Evolutionary conservation across 2,329 filamentous ascomycete genomes (phyloP).

Genomic region (Parascedosporium putredinis): DNA sequence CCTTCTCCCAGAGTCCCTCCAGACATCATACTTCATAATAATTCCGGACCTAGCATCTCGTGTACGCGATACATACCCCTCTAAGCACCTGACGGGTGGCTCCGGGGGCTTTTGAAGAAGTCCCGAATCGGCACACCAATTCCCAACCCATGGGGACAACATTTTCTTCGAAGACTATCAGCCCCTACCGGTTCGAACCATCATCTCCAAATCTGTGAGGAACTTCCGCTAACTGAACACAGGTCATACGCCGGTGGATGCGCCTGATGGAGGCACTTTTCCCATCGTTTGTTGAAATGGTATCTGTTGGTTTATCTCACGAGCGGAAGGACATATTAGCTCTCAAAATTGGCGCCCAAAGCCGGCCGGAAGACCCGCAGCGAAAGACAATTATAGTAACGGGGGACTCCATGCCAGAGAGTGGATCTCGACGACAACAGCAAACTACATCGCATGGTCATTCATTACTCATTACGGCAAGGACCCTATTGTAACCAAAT

Average conservation of each 20-base stretch:
- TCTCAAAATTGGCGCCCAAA: slow-evolving; percentile 59
- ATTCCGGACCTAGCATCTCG: slow-evolving; percentile 72
- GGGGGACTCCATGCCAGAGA: slow-evolving; percentile 89
- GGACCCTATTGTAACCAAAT: slow-evolving; percentile 56
- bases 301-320: slow-evolving; percentile 72
- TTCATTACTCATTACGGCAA: slow-evolving; percentile 77
- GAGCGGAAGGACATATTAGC: slow-evolving; percentile 81
- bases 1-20: slow-evolving; percentile 65
- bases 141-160: slow-evolving; percentile 38
- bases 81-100: slow-evolving; percentile 12
- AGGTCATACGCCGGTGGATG: slow-evolving; percentile 77
- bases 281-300: slow-evolving; percentile 62
- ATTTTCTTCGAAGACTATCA: slow-evolving; percentile 93
- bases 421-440: slow-evolving; percentile 90
- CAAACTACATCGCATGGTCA: slow-evolving; percentile 83
- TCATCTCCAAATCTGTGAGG: not conserved
- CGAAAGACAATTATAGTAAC: slow-evolving; percentile 70
- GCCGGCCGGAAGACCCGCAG: slow-evolving; percentile 29
- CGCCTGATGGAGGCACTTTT: slow-evolving; percentile 83
- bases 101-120: not conserved
- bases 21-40: slow-evolving; percentile 59
- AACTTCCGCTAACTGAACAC: slow-evolving; percentile 9
- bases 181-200: slow-evolving; percentile 50
- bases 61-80: slow-evolving; percentile 66
- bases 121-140: not conserved